phyloP scores from a whole-genome alignment of 2,329 filamentous ascomycete species.

The Alternaria novae-zelandiae region DNA sequence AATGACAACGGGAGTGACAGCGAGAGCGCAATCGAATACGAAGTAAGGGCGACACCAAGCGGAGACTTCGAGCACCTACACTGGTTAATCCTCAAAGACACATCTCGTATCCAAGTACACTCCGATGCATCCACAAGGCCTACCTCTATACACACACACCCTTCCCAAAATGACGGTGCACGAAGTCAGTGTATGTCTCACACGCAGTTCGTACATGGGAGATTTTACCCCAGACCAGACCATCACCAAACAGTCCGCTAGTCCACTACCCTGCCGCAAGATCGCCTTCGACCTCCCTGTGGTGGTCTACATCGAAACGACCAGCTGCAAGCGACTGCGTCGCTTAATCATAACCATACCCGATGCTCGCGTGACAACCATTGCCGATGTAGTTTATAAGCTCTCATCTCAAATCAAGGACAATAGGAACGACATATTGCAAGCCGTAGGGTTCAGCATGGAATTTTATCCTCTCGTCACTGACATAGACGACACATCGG shows the following conservation, averaged over 20 bases:
- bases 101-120: background rate
- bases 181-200: no score
- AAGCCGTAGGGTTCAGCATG: background rate
- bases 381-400: background rate
- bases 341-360: background rate
- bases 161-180: no score
- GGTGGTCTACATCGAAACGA: background rate
- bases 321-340: background rate
- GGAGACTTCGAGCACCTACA: background rate
- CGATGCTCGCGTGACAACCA: background rate
- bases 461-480: background rate
- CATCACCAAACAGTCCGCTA: background rate
- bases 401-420: fast-evolving
- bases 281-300: background rate
- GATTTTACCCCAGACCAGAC: no score
- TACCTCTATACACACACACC: background rate
- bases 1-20: background rate
- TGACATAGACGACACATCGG: background rate
- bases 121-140: background rate
- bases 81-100: background rate
- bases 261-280: background rate
- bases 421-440: background rate
- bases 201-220: no score
- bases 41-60: background rate
- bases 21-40: background rate